Conservation (phyloP, 768 basidiomycete genomes). For the Tricholoma hemisulphureum region DNA sequence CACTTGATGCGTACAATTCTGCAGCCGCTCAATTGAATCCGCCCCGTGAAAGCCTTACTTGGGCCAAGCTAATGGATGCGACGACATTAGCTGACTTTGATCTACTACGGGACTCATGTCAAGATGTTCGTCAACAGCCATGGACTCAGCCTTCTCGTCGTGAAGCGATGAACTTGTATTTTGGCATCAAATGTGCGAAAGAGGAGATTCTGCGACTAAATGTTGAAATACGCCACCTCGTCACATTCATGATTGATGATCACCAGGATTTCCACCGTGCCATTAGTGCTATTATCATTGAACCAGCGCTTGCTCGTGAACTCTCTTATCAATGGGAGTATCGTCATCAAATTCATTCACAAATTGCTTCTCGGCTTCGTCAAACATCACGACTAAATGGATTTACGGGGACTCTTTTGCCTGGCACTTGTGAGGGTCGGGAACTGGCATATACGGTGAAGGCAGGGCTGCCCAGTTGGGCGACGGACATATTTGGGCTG, state of each 20-base stretch:
- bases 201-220: constrained; percentile 3
- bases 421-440: background rate
- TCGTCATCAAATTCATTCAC: background rate
- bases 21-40: constrained; percentile 15
- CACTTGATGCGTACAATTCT: constrained; percentile 31
- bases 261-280: background rate
- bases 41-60: background rate
- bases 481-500: background rate
- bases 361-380: background rate
- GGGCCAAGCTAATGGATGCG: background rate
- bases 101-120: background rate
- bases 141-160: constrained; percentile 1
- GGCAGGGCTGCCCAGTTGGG: background rate
- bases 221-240: background rate
- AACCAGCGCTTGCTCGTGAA: background rate
- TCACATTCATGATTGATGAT: constrained; percentile 3
- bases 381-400: background rate
- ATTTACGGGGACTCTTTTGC: background rate
- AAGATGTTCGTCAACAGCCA: background rate
- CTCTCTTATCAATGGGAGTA: background rate
- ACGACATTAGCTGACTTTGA: constrained; percentile 2
- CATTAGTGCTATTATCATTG: background rate
- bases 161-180: constrained; percentile 1
- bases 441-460: background rate
- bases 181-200: background rate